Base-by-base conservation (phyloP, 495 filamentous ascomycete species). In the Hyaloscypha variabilis region DNA sequence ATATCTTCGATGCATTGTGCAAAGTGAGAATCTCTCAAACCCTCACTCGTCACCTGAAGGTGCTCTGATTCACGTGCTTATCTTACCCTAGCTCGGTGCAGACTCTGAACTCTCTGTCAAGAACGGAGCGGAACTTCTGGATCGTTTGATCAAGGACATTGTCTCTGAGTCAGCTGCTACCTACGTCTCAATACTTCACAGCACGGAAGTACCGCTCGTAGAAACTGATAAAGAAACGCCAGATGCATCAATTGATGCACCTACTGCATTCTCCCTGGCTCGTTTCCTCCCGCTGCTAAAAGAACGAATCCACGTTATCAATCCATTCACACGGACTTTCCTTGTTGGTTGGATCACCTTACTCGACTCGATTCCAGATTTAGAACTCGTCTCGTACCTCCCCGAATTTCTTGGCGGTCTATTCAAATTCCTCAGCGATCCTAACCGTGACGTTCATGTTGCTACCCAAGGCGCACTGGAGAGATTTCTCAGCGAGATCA, bases 101-200 rank as follows among this genome's bases (percentile, higher is more conserved):
- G 96, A 99, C 74, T 91, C 92, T 2, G 96, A 99, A 71, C 82
- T 97, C 19, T 98, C 95, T 0, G 96, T 99, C 58, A 99, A 99
- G 75, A 99, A 99, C 71, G 96, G 96, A 8, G 96, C 96, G 19
- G 96, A 99, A 73, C 86, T 99, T 62, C 83, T 99, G 6, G 96
- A 99, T 77, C 91, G 96, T 19, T 81, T 99, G 24, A 88, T 99
- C 64, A 99, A 99, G 75, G 96, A 99, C 71, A 99, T 99, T 57
- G 94, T 98, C 5, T 90, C 94, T 1, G 96, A 99, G 76, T 97
- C 93, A 5, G 96, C 96, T 6, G 90, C 96, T 30, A 94, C 94
- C 8, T 98, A 98, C 75, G 88, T 98, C 17, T 97, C 94, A 0
- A 83, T 97, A 2, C 78, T 99, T 54, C 88, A 95, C 59, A 71